Conservation (phyloP, 306 rosid genomes). For the Luffa acutangula region DNA sequence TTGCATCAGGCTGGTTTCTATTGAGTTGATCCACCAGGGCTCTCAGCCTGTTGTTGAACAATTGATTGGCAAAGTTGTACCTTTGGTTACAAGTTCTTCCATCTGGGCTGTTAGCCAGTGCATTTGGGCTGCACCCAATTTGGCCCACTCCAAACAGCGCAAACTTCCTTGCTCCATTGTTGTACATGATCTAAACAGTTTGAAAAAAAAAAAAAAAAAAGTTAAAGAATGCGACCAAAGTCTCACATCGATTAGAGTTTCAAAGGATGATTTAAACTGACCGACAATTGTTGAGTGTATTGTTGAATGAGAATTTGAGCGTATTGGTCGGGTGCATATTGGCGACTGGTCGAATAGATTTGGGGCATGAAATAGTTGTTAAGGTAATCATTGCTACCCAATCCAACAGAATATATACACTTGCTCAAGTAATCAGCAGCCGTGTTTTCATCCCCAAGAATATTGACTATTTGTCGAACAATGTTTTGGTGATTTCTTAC, state of each 20-base stretch:
- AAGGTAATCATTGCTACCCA: constrained; percentile 95
- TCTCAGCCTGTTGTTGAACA: constrained; percentile 56
- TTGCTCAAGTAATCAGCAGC: constrained; percentile 51
- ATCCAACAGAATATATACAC: constrained; percentile 75
- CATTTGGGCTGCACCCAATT: constrained; percentile 85
- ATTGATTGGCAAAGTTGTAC: constrained; percentile 64
- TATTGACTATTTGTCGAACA: constrained; percentile 49
- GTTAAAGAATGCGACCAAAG: not conserved
- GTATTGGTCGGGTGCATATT: constrained; percentile 52
- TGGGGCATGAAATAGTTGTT: constrained; percentile 92
- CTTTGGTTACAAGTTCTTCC: constrained; percentile 59
- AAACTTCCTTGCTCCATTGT: constrained; percentile 81
- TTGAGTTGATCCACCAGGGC: constrained; percentile 60
- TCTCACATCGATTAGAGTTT: not conserved
- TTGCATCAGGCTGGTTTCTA: constrained; percentile 44
- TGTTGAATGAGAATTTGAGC: constrained; percentile 57
- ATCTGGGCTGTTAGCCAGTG: constrained; percentile 71
- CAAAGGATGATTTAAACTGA: not conserved
- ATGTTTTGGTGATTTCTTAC: constrained; percentile 63
- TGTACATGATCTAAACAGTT: constrained; percentile 36
- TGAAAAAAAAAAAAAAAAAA: too few species aligned
- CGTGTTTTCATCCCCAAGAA: constrained; percentile 39
- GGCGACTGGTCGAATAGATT: constrained; percentile 41
- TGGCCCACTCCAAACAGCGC: constrained; percentile 81
- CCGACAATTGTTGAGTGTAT: constrained; percentile 54